A percentile compares a stretch with the other conserved stretches of the same genome.
Evolutionary conservation across 805 yeast species (phyloP).

Genomic region (Myxozyma udenii): DNA sequence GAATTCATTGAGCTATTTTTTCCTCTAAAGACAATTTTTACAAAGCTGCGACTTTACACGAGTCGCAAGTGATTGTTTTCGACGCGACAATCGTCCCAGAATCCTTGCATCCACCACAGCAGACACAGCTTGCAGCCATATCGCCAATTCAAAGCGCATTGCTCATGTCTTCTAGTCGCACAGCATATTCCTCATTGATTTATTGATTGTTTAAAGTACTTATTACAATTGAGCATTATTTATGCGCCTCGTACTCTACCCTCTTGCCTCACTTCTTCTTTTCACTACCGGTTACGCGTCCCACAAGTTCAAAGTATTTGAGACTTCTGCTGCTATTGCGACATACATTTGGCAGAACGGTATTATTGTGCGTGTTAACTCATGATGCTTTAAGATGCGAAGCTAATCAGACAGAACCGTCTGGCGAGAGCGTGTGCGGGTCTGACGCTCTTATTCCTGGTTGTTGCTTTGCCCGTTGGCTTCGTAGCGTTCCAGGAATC

Average conservation of each 20-base stretch:
- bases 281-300: conserved; percentile 24
- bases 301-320: conserved; percentile 18
- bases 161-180: too few relatives aligned
- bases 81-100: too few relatives aligned
- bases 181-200: not conserved
- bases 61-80: too few relatives aligned
- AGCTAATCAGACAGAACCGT: conserved; percentile 1
- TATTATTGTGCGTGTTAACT: conserved; percentile 7
- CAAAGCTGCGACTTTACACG: too few relatives aligned
- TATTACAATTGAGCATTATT: not conserved
- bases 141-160: too few relatives aligned
- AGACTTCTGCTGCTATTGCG: not conserved
- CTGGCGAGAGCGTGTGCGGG: conserved; percentile 15
- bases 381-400: not conserved
- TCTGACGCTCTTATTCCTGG: conserved; percentile 17
- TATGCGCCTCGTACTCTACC: conserved; percentile 15
- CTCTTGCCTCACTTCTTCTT: conserved; percentile 4
- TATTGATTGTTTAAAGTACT: not conserved
- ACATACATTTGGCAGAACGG: conserved; percentile 13
- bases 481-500: conserved; percentile 22
- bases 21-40: too few relatives aligned
- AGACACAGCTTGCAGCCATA: too few relatives aligned
- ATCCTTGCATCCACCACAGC: too few relatives aligned
- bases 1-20: too few relatives aligned
- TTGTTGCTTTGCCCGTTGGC: conserved; percentile 17